Conservation (phyloP, 192 early-diverging fungal genomes). For the Coemansia sp. region DNA sequence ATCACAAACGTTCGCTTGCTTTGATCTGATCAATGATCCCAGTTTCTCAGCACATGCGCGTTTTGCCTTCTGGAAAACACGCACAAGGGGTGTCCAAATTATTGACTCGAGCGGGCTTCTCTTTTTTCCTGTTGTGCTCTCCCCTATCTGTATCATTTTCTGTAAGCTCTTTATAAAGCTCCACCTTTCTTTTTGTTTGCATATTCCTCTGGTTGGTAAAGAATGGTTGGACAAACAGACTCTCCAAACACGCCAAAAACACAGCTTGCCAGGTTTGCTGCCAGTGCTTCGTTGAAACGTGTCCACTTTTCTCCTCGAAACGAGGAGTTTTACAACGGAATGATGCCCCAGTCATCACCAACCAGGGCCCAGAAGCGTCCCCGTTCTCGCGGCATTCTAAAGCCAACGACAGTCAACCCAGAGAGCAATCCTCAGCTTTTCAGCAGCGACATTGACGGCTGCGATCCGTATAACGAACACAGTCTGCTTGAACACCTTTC, state of each 20-base stretch:
- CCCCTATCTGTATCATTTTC: too few species aligned
- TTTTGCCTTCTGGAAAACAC: too few species aligned
- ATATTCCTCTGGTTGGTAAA: neutral
- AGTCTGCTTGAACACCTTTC: slow-evolving; percentile 14
- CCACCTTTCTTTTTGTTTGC: neutral
- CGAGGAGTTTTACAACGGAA: slow-evolving; percentile 34
- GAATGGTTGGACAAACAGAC: neutral
- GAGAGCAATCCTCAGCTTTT: neutral
- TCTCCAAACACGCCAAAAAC: neutral
- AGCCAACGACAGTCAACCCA: slow-evolving; percentile 9
- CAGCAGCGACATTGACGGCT: slow-evolving; percentile 20
- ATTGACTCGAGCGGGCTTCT: too few species aligned
- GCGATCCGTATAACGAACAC: slow-evolving; percentile 10
- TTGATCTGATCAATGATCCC: too few species aligned
- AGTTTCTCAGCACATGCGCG: too few species aligned
- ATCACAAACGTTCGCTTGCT: too few species aligned
- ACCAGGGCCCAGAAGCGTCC: slow-evolving; percentile 34
- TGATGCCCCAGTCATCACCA: slow-evolving; percentile 48
- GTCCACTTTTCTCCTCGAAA: slow-evolving; percentile 50
- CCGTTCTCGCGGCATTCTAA: slow-evolving; percentile 39
- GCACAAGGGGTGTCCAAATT: too few species aligned
- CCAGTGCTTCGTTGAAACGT: slow-evolving; percentile 23
- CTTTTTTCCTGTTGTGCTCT: too few species aligned
- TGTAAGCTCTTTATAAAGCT: too few species aligned
- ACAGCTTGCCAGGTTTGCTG: neutral